phyloP scores from a whole-genome alignment of 257 asterid species.

The Nicotiana obtusifolia region DNA sequence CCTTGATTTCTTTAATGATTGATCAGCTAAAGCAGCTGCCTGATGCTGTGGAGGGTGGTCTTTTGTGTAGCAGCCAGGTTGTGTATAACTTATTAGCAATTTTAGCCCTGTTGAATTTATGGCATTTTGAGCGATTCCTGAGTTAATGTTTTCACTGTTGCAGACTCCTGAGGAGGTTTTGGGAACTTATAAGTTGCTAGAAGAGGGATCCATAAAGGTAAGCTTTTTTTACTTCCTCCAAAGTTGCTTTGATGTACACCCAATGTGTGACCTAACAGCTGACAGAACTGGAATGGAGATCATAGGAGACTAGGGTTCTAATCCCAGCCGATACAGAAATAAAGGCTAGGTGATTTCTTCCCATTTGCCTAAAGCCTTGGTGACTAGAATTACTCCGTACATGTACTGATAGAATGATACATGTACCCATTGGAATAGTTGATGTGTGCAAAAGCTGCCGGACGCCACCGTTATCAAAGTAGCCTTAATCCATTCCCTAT shows the following conservation, averaged over 20 bases:
- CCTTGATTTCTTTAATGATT: conserved; percentile 89
- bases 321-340: not conserved
- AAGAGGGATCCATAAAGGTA: conserved; percentile 81
- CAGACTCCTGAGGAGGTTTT: conserved; percentile 74
- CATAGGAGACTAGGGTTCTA: not conserved
- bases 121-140: conserved; percentile 11
- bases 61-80: conserved; percentile 89
- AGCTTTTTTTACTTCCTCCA: not conserved
- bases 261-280: not conserved
- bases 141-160: conserved; percentile 23
- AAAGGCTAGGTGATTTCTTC: not conserved
- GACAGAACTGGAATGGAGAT: not conserved
- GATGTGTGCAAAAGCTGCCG: not conserved
- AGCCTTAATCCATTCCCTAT: not conserved
- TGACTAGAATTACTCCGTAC: not conserved
- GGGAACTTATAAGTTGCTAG: conserved; percentile 57
- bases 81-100: conserved; percentile 10
- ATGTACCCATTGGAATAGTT: not conserved
- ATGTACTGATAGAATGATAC: not conserved
- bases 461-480: not conserved
- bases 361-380: not conserved
- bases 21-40: conserved; percentile 93
- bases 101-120: not conserved
- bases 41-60: conserved; percentile 69
- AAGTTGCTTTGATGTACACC: not conserved